These are phyloP conservation scores for Venturia oleaginea DNA, from an alignment of 2,329 filamentous ascomycete species.

Conservation along the genomic window DNA sequence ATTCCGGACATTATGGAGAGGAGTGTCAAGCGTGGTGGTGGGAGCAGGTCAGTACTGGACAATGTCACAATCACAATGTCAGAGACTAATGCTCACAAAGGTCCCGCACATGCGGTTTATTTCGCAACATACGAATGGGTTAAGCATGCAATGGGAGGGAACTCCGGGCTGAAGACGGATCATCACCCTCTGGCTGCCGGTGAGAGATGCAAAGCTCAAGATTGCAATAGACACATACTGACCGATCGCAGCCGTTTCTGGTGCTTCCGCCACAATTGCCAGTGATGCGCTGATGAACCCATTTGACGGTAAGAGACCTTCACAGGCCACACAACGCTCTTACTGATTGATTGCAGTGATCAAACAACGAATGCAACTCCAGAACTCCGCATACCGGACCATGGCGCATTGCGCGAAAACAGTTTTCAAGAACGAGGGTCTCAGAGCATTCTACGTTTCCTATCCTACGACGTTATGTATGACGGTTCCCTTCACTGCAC, in stretches of 20 bases:
- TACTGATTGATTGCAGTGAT: constrained; percentile 55
- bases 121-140: constrained; percentile 97
- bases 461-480: constrained; percentile 97
- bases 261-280: constrained; percentile 89
- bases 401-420: constrained; percentile 79
- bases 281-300: constrained; percentile 99
- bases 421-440: constrained; percentile 78
- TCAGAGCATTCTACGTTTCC: constrained; percentile 93
- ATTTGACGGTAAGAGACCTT: constrained; percentile 68
- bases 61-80: constrained; percentile 6
- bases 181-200: constrained; percentile 92
- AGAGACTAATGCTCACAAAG: constrained; percentile 37
- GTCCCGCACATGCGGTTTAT: constrained; percentile 93
- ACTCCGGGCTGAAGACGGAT: constrained; percentile 71
- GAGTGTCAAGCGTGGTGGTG: constrained; percentile 90
- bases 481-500: constrained; percentile 95
- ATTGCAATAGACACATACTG: background rate
- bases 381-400: constrained; percentile 85
- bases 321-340: background rate
- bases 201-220: constrained; percentile 32
- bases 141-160: constrained; percentile 92
- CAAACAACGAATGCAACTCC: constrained; percentile 98
- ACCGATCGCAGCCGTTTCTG: constrained; percentile 64
- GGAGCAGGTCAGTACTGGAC: constrained; percentile 61
- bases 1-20: constrained; percentile 85